Conservation (phyloP, 2,329 filamentous ascomycete genomes). For the Ophiostoma himal-ulmi region DNA sequence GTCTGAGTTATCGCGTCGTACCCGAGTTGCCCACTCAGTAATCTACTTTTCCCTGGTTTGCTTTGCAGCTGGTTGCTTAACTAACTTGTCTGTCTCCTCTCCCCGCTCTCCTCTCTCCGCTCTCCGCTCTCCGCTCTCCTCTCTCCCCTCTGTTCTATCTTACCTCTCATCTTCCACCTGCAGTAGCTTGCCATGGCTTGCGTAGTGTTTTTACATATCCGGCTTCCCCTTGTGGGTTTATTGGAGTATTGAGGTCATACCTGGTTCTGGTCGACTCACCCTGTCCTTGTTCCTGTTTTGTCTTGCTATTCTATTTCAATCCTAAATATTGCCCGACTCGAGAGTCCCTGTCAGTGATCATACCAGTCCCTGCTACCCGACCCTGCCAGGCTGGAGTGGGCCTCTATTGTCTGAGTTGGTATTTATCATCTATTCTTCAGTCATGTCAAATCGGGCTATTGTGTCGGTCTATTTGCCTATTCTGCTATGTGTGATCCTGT, state of each 20-base stretch:
- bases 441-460: neutral
- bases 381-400: neutral
- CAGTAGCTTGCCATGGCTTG: neutral
- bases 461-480: neutral
- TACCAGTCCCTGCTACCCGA: neutral
- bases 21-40: neutral
- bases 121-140: neutral
- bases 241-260: neutral
- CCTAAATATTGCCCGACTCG: neutral
- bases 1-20: neutral
- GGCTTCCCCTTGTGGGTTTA: slow-evolving; percentile 5
- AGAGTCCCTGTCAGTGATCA: neutral
- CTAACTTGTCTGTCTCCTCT: neutral
- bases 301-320: neutral
- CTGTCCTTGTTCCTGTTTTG: neutral
- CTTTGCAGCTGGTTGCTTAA: no score
- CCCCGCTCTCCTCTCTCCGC: no score
- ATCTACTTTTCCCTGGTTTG: neutral
- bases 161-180: neutral
- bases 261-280: neutral
- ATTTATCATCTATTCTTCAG: neutral
- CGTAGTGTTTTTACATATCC: slow-evolving; percentile 1
- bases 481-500: neutral
- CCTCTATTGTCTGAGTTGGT: neutral
- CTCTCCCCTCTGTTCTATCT: neutral